phyloP scores from a whole-genome alignment of 2,329 filamentous ascomycete species.

The Paracoccidioides brasiliensis region DNA sequence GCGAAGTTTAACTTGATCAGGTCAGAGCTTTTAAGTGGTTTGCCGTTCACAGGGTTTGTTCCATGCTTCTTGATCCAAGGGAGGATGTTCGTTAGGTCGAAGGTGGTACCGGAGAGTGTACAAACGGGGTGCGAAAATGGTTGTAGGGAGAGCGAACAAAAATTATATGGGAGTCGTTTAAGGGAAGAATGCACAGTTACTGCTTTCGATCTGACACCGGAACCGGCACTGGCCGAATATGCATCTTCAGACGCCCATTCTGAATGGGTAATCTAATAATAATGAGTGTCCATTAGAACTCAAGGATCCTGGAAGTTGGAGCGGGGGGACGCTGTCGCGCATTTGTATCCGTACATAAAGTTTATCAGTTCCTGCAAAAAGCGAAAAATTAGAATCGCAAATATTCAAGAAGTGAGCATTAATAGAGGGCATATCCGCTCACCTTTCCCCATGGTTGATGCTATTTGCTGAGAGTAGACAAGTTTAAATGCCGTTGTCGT shows the following conservation, averaged over 20 bases:
- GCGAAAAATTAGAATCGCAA: background rate
- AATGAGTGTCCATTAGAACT: slow-evolving; percentile 5
- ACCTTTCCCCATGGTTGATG: slow-evolving; percentile 22
- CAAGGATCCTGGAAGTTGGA: background rate
- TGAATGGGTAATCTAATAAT: slow-evolving; percentile 70
- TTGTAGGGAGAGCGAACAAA: slow-evolving; percentile 89
- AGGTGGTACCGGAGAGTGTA: slow-evolving; percentile 74
- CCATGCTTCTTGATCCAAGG: slow-evolving; percentile 89
- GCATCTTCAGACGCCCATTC: slow-evolving; percentile 92
- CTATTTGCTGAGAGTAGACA: background rate
- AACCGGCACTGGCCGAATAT: slow-evolving; percentile 67
- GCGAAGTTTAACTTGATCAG: slow-evolving; percentile 84
- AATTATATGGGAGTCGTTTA: slow-evolving; percentile 90
- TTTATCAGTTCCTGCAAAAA: slow-evolving; percentile 34
- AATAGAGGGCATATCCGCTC: slow-evolving; percentile 10
- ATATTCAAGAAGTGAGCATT: slow-evolving; percentile 3
- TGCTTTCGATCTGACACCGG: slow-evolving; percentile 45
- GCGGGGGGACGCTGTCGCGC: background rate
- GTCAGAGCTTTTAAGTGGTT: slow-evolving; percentile 64
- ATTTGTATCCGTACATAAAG: slow-evolving; percentile 30
- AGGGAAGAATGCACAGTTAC: slow-evolving; percentile 51
- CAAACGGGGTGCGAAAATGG: slow-evolving; percentile 93
- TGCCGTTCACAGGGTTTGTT: slow-evolving; percentile 80
- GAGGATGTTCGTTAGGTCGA: slow-evolving; percentile 87
- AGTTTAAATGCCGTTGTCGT: background rate